phyloP scores from a whole-genome alignment of 1,139 yeast genomes.

The Kurtzmaniella quercitrusa region DNA sequence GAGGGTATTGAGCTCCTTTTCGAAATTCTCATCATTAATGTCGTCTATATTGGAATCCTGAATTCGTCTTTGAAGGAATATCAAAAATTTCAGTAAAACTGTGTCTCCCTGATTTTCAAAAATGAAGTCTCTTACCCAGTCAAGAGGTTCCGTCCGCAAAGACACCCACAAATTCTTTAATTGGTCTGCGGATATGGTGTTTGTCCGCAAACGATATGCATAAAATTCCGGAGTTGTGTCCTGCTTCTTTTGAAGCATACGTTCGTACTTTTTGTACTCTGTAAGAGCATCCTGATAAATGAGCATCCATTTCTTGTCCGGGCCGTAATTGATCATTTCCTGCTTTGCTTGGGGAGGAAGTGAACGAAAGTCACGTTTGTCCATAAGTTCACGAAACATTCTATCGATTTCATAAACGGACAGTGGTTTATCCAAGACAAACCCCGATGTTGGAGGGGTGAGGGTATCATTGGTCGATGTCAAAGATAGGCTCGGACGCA shows the following conservation, averaged over 20 bases:
- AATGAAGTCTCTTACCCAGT: slow-evolving; percentile 79
- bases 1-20: slow-evolving; percentile 44
- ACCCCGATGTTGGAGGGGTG: slow-evolving; percentile 15
- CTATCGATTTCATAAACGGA: slow-evolving; percentile 60
- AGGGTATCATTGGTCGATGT: slow-evolving; percentile 19
- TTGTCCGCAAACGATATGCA: slow-evolving; percentile 70
- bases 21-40: slow-evolving; percentile 43
- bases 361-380: slow-evolving; percentile 76
- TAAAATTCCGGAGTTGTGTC: slow-evolving; percentile 69
- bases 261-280: slow-evolving; percentile 61
- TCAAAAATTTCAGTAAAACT: slow-evolving; percentile 51
- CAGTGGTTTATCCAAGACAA: slow-evolving; percentile 49
- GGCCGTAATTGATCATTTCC: slow-evolving; percentile 72
- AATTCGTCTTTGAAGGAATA: slow-evolving; percentile 38
- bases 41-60: slow-evolving; percentile 30
- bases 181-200: slow-evolving; percentile 64
- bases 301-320: slow-evolving; percentile 87
- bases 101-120: slow-evolving; percentile 86
- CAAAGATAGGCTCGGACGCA: slow-evolving; percentile 27
- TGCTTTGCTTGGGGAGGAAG: slow-evolving; percentile 74
- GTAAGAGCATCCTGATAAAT: slow-evolving; percentile 83
- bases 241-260: slow-evolving; percentile 31
- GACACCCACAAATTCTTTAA: slow-evolving; percentile 87
- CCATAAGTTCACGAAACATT: slow-evolving; percentile 68
- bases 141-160: slow-evolving; percentile 83